Evolutionary conservation across 441 rosid genomes (phyloP).

Genomic region (Eruca vesicaria): DNA sequence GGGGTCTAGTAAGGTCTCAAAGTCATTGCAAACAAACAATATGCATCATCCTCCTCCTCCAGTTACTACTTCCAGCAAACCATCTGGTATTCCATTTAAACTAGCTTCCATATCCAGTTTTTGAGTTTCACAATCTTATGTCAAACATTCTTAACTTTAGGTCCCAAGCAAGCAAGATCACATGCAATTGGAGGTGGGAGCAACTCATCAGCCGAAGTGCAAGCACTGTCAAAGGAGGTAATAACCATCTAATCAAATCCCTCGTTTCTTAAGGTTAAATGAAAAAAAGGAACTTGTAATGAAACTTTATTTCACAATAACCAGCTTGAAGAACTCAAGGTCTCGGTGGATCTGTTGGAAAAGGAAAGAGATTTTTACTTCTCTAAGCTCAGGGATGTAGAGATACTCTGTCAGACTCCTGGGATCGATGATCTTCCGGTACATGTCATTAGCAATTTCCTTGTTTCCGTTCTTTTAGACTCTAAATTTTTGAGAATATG

Average conservation of each 20-base stretch:
- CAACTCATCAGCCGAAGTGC: slow-evolving; percentile 51
- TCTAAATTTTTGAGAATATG: background rate
- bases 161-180: slow-evolving; percentile 54
- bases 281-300: background rate
- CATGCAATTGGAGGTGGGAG: slow-evolving; percentile 40
- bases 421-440: slow-evolving; percentile 65
- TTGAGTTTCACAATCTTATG: background rate
- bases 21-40: slow-evolving; percentile 74
- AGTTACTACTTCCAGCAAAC: slow-evolving; percentile 25
- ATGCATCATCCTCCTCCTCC: slow-evolving; percentile 48
- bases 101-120: slow-evolving; percentile 13
- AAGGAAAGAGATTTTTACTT: slow-evolving; percentile 93
- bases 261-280: background rate
- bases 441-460: slow-evolving; percentile 24
- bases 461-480: background rate
- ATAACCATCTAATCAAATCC: background rate
- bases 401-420: slow-evolving; percentile 79
- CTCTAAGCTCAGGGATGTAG: slow-evolving; percentile 78
- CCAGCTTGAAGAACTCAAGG: slow-evolving; percentile 74
- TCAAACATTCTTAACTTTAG: slow-evolving; percentile 30
- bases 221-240: slow-evolving; percentile 80
- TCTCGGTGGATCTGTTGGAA: slow-evolving; percentile 70
- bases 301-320: background rate
- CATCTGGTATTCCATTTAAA: slow-evolving; percentile 6
- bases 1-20: slow-evolving; percentile 59